phyloP scores from a whole-genome alignment of 257 asterid species.

The Eucommia ulmoides region DNA sequence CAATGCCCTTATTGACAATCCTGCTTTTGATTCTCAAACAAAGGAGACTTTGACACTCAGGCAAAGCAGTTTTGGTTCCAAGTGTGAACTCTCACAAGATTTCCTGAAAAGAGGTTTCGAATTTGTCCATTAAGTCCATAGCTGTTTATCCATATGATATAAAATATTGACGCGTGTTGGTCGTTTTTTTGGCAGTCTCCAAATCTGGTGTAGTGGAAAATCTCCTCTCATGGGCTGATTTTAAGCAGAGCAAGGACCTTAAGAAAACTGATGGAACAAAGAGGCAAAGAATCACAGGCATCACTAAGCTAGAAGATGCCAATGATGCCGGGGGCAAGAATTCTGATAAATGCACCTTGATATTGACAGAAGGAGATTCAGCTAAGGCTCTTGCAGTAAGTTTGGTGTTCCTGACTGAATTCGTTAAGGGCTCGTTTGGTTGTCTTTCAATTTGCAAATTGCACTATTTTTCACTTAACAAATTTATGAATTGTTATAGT shows the following conservation, averaged over 20 bases:
- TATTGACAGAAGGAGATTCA: conserved; percentile 98
- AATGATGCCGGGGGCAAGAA: conserved; percentile 84
- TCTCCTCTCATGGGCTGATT: conserved; percentile 88
- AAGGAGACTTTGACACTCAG: conserved; percentile 93
- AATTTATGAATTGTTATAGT: too few relatives aligned
- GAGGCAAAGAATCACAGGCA: conserved; percentile 41
- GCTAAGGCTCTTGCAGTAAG: conserved; percentile 98
- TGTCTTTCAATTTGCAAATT: too few relatives aligned
- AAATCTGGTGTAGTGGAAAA: conserved; percentile 83
- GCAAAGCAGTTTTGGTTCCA: conserved; percentile 79
- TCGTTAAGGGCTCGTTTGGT: not conserved
- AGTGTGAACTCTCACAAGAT: conserved; percentile 68
- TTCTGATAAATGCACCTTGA: conserved; percentile 80
- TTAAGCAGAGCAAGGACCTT: conserved; percentile 77
- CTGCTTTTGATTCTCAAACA: conserved; percentile 98
- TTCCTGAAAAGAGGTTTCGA: conserved; percentile 69
- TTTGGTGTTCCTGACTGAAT: not conserved
- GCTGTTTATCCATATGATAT: conserved; percentile 8
- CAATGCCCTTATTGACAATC: conserved; percentile 96
- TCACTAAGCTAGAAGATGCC: conserved; percentile 77
- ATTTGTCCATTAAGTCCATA: not conserved
- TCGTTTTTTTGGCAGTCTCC: conserved; percentile 41
- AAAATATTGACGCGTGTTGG: conserved; percentile 2
- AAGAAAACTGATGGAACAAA: conserved; percentile 92
- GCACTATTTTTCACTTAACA: too few relatives aligned